These are phyloP conservation scores for Cryphonectria parasitica DNA, from an alignment of 2,329 filamentous ascomycete genomes.

Conservation along the genomic window DNA sequence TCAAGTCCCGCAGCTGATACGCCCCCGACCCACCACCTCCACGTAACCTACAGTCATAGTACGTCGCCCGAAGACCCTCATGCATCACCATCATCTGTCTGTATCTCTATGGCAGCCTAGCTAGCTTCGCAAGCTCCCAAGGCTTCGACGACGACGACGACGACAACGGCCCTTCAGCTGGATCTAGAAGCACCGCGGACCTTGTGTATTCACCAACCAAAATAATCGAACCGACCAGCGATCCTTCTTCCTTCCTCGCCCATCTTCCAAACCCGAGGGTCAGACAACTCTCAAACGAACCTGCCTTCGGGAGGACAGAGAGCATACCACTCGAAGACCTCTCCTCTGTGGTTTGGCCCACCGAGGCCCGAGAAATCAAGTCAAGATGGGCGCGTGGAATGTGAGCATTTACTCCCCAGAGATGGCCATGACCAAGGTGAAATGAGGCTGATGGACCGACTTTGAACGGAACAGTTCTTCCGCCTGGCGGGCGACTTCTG, in stretches of 20 bases:
- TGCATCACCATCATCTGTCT: not conserved
- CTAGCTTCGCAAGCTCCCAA: conserved; percentile 15
- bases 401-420: conserved; percentile 18
- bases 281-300: conserved; percentile 1
- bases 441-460: conserved; percentile 2
- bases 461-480: conserved; percentile 56
- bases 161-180: conserved; percentile 5
- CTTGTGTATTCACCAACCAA: not conserved
- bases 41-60: conserved; percentile 20
- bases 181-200: not conserved
- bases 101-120: conserved; percentile 19
- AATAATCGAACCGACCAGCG: not conserved
- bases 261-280: not conserved
- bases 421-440: not conserved
- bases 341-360: not conserved
- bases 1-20: conserved; percentile 21
- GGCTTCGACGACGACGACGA: not conserved
- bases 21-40: conserved; percentile 23
- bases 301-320: conserved; percentile 8
- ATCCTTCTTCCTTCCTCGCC: not conserved
- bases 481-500: conserved; percentile 82
- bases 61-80: not conserved
- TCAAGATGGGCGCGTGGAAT: conserved; percentile 33
- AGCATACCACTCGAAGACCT: not conserved
- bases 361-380: not conserved